These are phyloP conservation scores for Plasmodium billcollinsi DNA, from an alignment of 169 alveolate genomes.

Conservation along the genomic window DNA sequence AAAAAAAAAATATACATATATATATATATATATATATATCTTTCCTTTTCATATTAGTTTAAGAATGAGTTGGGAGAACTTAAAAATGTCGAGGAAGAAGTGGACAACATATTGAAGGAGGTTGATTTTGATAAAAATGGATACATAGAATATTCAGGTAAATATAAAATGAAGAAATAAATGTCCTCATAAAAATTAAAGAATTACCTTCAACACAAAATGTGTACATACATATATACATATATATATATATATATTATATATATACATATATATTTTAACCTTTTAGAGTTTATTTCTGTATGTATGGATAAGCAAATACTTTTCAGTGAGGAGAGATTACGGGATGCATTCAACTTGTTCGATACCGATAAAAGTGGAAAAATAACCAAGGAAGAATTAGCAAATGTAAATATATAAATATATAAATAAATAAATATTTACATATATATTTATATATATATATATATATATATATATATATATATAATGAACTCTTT, in stretches of 20 bases:
- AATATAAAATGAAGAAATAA: background rate
- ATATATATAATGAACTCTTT: background rate
- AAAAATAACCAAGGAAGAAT: conserved; percentile 83
- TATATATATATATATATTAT: background rate
- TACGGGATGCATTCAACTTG: conserved; percentile 85
- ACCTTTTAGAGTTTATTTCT: conserved; percentile 88
- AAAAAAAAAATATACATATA: conserved; percentile 4
- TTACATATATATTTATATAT: background rate
- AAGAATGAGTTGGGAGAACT: conserved; percentile 65
- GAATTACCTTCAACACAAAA: background rate
- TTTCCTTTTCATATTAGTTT: conserved; percentile 4
- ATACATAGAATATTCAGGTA: conserved; percentile 94
- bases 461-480: background rate
- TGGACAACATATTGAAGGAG: conserved; percentile 92
- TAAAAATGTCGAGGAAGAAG: conserved; percentile 92
- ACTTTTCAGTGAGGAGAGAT: conserved; percentile 85
- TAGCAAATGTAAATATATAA: conserved; percentile 71
- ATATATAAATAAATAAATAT: background rate
- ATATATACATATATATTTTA: background rate
- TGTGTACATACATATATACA: background rate
- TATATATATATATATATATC: background rate
- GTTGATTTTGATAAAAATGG: conserved; percentile 96
- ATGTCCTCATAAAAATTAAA: background rate
- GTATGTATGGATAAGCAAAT: conserved; percentile 88
- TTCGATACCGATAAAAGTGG: conserved; percentile 90